These are phyloP conservation scores for Neurospora sp. DNA, from an alignment of 495 filamentous ascomycete species.

Conservation along the genomic window DNA sequence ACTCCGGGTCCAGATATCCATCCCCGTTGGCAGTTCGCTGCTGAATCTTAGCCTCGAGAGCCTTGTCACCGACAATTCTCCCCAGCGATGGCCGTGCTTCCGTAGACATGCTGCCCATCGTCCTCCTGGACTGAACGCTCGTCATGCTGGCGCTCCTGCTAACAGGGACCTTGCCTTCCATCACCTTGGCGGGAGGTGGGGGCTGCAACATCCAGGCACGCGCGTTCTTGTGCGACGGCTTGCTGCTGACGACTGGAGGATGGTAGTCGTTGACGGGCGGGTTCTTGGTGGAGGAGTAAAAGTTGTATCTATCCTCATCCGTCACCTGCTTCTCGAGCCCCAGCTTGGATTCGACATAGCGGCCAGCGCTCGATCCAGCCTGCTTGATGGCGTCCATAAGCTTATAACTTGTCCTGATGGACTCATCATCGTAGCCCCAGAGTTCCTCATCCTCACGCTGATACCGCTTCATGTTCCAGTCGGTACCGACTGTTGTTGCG, in stretches of 20 bases:
- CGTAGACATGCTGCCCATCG: slow-evolving; percentile 1
- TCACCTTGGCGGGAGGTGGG: slow-evolving; percentile 70
- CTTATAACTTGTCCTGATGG: slow-evolving; percentile 30
- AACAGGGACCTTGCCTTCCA: slow-evolving; percentile 66
- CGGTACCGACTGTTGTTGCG: slow-evolving; percentile 29
- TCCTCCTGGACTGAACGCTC: slow-evolving; percentile 22
- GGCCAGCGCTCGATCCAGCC: slow-evolving; percentile 38
- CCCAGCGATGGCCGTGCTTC: slow-evolving; percentile 9
- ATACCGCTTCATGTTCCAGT: slow-evolving; percentile 64
- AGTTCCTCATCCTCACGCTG: slow-evolving; percentile 79
- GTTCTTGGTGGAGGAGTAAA: slow-evolving; percentile 57
- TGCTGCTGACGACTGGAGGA: slow-evolving; percentile 72
- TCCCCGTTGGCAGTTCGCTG: slow-evolving; percentile 17
- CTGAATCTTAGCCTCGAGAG: slow-evolving; percentile 28
- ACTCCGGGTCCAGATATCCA: slow-evolving; percentile 17
- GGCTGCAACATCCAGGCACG: slow-evolving; percentile 88
- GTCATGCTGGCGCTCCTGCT: slow-evolving; percentile 38
- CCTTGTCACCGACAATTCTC: slow-evolving; percentile 25
- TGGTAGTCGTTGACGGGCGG: slow-evolving; percentile 81
- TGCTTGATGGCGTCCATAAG: slow-evolving; percentile 42
- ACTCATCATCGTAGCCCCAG: slow-evolving; percentile 47
- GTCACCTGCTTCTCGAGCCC: slow-evolving; percentile 30
- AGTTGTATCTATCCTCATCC: slow-evolving; percentile 33
- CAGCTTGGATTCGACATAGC: slow-evolving; percentile 35
- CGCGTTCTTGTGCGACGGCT: slow-evolving; percentile 52